Evolutionary conservation across 257 asterid genomes (phyloP).

Genomic region (Linaria vulgaris): DNA sequence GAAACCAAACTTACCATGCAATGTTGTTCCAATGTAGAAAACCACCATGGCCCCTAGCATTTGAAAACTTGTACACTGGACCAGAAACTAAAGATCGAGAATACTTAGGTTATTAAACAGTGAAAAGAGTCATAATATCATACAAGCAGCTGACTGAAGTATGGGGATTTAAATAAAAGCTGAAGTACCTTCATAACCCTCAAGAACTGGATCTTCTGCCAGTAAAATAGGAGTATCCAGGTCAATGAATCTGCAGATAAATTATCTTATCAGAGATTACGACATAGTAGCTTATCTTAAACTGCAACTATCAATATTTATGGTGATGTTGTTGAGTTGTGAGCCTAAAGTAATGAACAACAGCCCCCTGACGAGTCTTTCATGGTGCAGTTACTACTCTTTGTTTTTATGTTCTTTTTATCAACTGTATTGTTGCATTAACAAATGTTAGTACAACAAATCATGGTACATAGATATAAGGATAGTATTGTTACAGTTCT

Average conservation of each 20-base stretch:
- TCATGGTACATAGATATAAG: not conserved
- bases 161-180: conserved; percentile 12
- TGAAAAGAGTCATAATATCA: not conserved
- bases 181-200: conserved; percentile 76
- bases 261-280: conserved; percentile 20
- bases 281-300: not conserved
- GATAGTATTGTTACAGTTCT: not conserved
- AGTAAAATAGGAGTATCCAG: conserved; percentile 84
- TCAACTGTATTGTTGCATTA: too few species aligned
- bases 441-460: too few species aligned
- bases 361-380: too few species aligned
- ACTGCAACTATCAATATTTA: not conserved
- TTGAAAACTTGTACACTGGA: conserved; percentile 72
- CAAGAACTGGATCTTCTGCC: conserved; percentile 89
- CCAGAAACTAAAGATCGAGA: conserved; percentile 58
- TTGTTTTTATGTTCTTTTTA: too few species aligned
- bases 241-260: conserved; percentile 63
- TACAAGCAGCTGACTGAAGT: not conserved
- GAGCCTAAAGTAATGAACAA: not conserved
- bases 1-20: conserved; percentile 45
- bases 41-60: conserved; percentile 91
- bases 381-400: not conserved
- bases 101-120: conserved; percentile 15
- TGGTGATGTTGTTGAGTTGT: too few species aligned
- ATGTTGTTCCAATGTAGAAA: conserved; percentile 74